phyloP scores from a whole-genome alignment of 768 basidiomycete genomes.

The Xerocomellus amylosporus region DNA sequence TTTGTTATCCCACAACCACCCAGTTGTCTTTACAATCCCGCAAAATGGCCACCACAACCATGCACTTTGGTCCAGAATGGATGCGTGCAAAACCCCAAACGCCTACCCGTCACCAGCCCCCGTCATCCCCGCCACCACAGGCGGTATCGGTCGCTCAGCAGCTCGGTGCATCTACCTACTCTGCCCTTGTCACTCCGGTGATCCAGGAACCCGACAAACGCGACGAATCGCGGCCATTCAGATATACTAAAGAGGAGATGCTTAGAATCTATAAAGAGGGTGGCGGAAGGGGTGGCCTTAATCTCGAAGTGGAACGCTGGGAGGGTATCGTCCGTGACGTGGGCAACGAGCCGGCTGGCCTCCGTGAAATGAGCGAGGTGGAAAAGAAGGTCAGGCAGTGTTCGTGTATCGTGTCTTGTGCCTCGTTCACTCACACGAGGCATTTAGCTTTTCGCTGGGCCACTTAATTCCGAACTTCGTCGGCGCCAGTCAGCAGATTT shows the following conservation, averaged over 20 bases:
- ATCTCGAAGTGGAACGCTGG: constrained; percentile 85
- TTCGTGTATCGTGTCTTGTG: constrained; percentile 7
- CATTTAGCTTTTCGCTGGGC: constrained; percentile 71
- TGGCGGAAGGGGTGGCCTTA: constrained; percentile 67
- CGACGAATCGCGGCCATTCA: constrained; percentile 74
- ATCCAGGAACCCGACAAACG: constrained; percentile 51
- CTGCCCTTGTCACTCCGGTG: constrained; percentile 50
- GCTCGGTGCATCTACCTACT: constrained; percentile 68
- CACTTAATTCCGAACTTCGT: constrained; percentile 83
- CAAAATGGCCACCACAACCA: constrained; percentile 59
- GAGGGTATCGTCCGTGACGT: constrained; percentile 83
- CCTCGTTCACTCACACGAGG: constrained; percentile 29
- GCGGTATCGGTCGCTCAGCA: constrained; percentile 39
- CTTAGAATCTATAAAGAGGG: constrained; percentile 81
- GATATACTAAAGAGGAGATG: constrained; percentile 84
- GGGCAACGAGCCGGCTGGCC: constrained; percentile 64
- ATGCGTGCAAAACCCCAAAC: constrained; percentile 78
- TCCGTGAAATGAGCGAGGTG: constrained; percentile 76
- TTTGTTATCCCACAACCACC: background rate
- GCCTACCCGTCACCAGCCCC: constrained; percentile 49
- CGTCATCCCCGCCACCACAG: constrained; percentile 60
- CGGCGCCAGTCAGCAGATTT: constrained; percentile 79
- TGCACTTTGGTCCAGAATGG: constrained; percentile 94
- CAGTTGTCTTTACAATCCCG: constrained; percentile 4
- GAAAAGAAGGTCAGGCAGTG: constrained; percentile 78